A percentile compares a stretch with the other conserved stretches of the same genome.
phyloP scores from a whole-genome alignment of 495 filamentous ascomycete genomes.

The Pyronema omphalodes region DNA sequence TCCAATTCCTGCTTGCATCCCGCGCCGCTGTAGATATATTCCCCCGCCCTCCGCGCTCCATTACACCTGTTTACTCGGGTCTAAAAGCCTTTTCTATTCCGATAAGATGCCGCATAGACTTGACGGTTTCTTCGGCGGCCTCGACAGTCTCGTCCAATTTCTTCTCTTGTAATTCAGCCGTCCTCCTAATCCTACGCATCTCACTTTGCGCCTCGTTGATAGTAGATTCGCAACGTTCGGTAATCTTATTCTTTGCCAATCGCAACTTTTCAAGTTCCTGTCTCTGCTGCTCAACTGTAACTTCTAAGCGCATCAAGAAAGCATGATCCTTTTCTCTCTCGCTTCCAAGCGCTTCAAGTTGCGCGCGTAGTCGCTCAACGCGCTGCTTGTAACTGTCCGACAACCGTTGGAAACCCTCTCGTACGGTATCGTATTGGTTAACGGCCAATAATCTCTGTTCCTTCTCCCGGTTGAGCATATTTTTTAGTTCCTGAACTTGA shows the following conservation, averaged over 20 bases:
- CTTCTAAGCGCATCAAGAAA: constrained; percentile 25
- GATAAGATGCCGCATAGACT: constrained; percentile 18
- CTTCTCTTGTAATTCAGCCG: constrained; percentile 11
- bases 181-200: constrained; percentile 14
- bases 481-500: constrained; percentile 44
- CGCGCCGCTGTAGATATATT: neutral
- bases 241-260: constrained; percentile 38
- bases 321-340: constrained; percentile 28
- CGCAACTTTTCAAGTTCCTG: constrained; percentile 40
- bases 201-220: constrained; percentile 33
- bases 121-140: constrained; percentile 16
- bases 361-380: constrained; percentile 36
- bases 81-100: constrained; percentile 18
- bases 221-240: constrained; percentile 42
- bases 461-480: constrained; percentile 34
- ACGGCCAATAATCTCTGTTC: constrained; percentile 28
- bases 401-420: constrained; percentile 44
- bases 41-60: neutral
- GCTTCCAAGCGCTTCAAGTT: constrained; percentile 29
- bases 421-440: constrained; percentile 53
- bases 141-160: constrained; percentile 13
- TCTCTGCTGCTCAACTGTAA: constrained; percentile 33
- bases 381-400: constrained; percentile 38
- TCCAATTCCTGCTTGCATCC: neutral
- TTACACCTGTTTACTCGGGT: neutral